phyloP scores from a whole-genome alignment of 805 yeast genomes.

The Yamadazyma endophytica region DNA sequence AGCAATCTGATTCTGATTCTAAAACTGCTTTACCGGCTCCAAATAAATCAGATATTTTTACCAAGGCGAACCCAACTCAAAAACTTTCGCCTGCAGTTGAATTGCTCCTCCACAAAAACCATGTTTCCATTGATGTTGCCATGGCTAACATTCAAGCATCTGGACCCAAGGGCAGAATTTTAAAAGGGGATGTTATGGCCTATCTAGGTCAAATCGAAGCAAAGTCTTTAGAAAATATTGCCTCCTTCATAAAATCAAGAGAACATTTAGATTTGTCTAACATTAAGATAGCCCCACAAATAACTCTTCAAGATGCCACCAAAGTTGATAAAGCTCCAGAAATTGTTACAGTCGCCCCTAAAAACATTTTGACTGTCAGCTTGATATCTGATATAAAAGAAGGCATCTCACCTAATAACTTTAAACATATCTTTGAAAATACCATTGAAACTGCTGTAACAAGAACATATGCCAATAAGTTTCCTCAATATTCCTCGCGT shows the following conservation, averaged over 20 bases:
- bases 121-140: slow-evolving; percentile 69
- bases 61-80: slow-evolving; percentile 62
- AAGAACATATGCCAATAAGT: slow-evolving; percentile 26
- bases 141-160: slow-evolving; percentile 68
- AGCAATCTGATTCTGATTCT: slow-evolving; percentile 10
- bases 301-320: slow-evolving; percentile 7
- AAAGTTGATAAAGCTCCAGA: slow-evolving; percentile 8
- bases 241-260: slow-evolving; percentile 51
- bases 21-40: slow-evolving; percentile 10
- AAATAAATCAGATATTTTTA: slow-evolving; percentile 15
- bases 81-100: slow-evolving; percentile 77
- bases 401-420: slow-evolving; percentile 20
- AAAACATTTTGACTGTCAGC: slow-evolving; percentile 22
- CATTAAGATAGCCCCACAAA: slow-evolving; percentile 37
- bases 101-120: slow-evolving; percentile 54
- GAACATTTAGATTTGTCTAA: slow-evolving; percentile 70
- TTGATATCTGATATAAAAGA: slow-evolving; percentile 24
- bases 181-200: slow-evolving; percentile 90
- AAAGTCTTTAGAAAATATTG: slow-evolving; percentile 49
- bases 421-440: slow-evolving; percentile 26
- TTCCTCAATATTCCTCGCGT: slow-evolving; percentile 32
- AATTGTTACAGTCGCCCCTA: slow-evolving; percentile 15
- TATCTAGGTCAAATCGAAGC: slow-evolving; percentile 67
- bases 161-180: slow-evolving; percentile 83
- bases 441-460: slow-evolving; percentile 27